Evolutionary conservation across 306 rosid genomes (phyloP).

Genomic region (Psophocarpus tetragonolobus): DNA sequence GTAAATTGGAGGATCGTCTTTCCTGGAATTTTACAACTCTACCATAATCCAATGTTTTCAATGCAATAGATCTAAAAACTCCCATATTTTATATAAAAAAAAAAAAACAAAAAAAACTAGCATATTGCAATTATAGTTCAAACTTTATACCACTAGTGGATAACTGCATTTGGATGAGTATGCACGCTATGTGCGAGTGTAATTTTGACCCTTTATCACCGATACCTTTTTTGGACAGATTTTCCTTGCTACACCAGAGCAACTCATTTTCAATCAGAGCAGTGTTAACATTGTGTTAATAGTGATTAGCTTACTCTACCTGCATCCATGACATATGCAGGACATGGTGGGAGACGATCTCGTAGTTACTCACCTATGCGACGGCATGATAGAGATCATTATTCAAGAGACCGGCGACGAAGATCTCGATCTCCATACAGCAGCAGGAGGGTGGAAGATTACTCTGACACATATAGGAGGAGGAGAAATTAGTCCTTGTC

Average conservation of each 20-base stretch:
- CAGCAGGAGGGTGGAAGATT: neutral
- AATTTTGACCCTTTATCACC: neutral
- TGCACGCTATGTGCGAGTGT: neutral
- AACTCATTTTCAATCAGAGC: neutral
- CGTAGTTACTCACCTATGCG: neutral
- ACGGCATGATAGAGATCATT: constrained; percentile 8
- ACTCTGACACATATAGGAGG: neutral
- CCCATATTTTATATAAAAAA: constrained; percentile 5
- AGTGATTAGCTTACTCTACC: neutral
- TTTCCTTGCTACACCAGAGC: neutral
- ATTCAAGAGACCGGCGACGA: constrained; percentile 44
- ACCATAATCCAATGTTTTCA: neutral
- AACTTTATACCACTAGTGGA: neutral
- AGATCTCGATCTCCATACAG: constrained; percentile 21
- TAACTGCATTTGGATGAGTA: neutral
- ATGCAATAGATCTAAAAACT: neutral
- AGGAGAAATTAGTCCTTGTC: neutral
- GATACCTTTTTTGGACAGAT: neutral
- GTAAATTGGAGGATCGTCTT: constrained; percentile 27
- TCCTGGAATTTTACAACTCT: neutral
- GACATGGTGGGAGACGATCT: neutral
- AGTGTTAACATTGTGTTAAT: neutral
- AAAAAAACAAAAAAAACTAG: too few relatives aligned
- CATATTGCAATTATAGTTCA: neutral
- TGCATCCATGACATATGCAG: neutral